Conservation (phyloP, 2,329 filamentous ascomycete genomes). For the Periconia sp. region DNA sequence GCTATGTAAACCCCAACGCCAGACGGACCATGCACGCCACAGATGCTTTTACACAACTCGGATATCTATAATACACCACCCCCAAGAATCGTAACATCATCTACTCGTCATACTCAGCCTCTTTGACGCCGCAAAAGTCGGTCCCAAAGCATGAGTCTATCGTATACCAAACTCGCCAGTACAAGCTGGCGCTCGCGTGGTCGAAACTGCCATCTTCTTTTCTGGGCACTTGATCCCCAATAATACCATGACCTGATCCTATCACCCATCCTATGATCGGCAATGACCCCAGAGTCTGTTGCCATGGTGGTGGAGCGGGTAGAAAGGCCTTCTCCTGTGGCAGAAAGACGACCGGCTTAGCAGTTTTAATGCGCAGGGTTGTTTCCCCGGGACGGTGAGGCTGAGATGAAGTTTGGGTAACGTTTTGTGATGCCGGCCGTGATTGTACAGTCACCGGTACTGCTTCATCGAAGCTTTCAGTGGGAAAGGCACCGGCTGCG, state of each 20-base stretch:
- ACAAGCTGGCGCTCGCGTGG: conserved; percentile 63
- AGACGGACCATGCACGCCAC: conserved; percentile 11
- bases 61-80: conserved; percentile 1
- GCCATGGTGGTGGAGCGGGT: conserved; percentile 46
- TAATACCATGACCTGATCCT: conserved; percentile 58
- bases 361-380: conserved; percentile 37
- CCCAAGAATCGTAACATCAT: not conserved
- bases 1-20: not conserved
- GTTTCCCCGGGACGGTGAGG: conserved; percentile 21
- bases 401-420: conserved; percentile 18
- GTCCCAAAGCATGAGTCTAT: conserved; percentile 60
- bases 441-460: conserved; percentile 20
- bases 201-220: conserved; percentile 78
- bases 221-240: conserved; percentile 73
- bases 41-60: conserved; percentile 11
- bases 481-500: conserved; percentile 25
- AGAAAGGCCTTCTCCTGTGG: conserved; percentile 51
- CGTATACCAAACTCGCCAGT: conserved; percentile 63
- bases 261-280: conserved; percentile 52
- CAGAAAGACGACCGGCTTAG: conserved; percentile 43
- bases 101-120: conserved; percentile 49
- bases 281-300: conserved; percentile 50
- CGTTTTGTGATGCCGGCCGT: conserved; percentile 13
- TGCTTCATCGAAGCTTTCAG: conserved; percentile 20
- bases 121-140: conserved; percentile 62